Evolutionary conservation across 441 rosid species (phyloP).

Genomic region (Croton laevigatus): DNA sequence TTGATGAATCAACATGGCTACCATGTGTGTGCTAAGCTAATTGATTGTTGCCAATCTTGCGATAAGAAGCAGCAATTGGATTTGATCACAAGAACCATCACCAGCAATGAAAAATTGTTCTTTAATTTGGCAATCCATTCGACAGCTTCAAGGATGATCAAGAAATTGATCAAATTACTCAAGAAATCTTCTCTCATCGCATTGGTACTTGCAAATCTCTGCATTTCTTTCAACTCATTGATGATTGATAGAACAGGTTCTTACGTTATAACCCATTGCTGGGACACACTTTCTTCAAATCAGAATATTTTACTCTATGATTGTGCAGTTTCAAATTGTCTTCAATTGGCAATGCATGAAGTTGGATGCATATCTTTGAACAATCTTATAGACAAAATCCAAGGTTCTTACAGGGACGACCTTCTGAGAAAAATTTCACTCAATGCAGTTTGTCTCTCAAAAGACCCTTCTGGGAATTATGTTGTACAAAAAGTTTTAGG

Average conservation of each 20-base stretch:
- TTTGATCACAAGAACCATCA: slow-evolving; percentile 11
- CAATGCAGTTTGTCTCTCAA: slow-evolving; percentile 28
- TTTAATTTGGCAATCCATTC: background rate
- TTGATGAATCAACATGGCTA: slow-evolving; percentile 24
- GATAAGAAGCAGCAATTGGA: slow-evolving; percentile 8
- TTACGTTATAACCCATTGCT: slow-evolving; percentile 18
- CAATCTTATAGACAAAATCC: slow-evolving; percentile 23
- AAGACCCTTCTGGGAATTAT: slow-evolving; percentile 30
- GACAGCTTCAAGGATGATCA: slow-evolving; percentile 22
- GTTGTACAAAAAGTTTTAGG: slow-evolving; percentile 30
- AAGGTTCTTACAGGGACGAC: slow-evolving; percentile 11
- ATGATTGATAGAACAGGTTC: slow-evolving; percentile 24
- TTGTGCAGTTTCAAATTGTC: slow-evolving; percentile 15
- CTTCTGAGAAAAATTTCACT: slow-evolving; percentile 12
- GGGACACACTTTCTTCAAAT: background rate
- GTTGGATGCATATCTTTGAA: slow-evolving; percentile 31
- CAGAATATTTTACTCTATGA: slow-evolving; percentile 17
- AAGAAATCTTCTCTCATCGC: slow-evolving; percentile 17
- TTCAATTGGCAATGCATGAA: slow-evolving; percentile 19
- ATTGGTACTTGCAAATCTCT: slow-evolving; percentile 5
- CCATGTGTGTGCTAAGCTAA: slow-evolving; percentile 23
- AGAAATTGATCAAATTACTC: slow-evolving; percentile 27
- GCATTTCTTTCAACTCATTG: slow-evolving; percentile 9
- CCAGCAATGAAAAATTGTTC: background rate
- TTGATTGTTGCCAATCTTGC: slow-evolving; percentile 13